A percentile compares a stretch with the other conserved stretches of the same genome.
These are phyloP conservation scores for Coffea eugenioides DNA, from an alignment of 257 asterid species.

Conservation along the genomic window DNA sequence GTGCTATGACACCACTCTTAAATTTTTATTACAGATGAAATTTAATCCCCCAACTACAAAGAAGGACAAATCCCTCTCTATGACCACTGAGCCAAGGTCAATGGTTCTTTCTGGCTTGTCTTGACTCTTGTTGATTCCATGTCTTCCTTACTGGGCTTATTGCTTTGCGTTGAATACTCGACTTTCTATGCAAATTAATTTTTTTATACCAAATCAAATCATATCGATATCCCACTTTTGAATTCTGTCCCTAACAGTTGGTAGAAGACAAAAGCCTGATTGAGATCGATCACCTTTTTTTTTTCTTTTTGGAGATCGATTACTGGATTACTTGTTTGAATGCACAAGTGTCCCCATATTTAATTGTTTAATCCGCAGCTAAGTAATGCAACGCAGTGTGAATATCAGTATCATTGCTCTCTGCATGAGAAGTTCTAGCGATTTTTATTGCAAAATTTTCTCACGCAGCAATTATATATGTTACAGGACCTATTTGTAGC, in stretches of 20 bases:
- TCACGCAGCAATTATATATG: neutral
- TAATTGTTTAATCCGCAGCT: too few relatives aligned
- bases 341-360: neutral
- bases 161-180: neutral
- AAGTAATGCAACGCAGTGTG: too few relatives aligned
- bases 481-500: constrained; percentile 64
- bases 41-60: too few relatives aligned
- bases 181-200: neutral
- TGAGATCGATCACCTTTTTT: too few relatives aligned
- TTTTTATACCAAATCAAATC: neutral
- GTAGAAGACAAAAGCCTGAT: neutral
- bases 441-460: neutral
- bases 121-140: neutral
- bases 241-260: neutral
- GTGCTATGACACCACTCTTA: too few relatives aligned
- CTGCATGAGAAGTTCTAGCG: too few relatives aligned
- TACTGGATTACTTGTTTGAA: neutral
- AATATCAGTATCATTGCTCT: too few relatives aligned
- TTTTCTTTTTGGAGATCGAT: too few relatives aligned
- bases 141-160: neutral
- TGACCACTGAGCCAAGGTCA: too few relatives aligned
- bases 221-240: neutral
- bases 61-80: too few relatives aligned
- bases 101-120: neutral
- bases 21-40: too few relatives aligned